A percentile compares a stretch with the other conserved stretches of the same genome.
These are phyloP conservation scores for Elymus sibiricus DNA, from an alignment of 176 grass and related monocot genomes.

Conservation along the genomic window DNA sequence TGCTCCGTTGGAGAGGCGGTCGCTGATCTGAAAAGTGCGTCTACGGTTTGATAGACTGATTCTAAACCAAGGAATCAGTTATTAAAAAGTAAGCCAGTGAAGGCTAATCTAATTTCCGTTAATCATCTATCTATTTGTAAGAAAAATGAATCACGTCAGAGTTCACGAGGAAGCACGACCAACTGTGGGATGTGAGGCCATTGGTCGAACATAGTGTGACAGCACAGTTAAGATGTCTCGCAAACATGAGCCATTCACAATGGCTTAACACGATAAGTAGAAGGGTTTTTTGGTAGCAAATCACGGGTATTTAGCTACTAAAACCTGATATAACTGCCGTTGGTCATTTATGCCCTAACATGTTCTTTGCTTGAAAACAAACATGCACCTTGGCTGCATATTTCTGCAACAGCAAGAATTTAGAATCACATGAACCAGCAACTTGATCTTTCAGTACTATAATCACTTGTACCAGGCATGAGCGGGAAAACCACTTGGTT, in stretches of 20 bases:
- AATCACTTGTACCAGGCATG: background rate
- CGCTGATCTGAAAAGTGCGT: too few relatives aligned
- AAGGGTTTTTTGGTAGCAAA: background rate
- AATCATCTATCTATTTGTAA: background rate
- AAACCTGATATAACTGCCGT: background rate
- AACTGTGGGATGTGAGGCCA: too few relatives aligned
- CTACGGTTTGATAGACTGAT: too few relatives aligned
- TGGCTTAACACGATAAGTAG: background rate
- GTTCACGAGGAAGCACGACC: too few relatives aligned
- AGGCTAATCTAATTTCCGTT: background rate
- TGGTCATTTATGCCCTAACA: background rate
- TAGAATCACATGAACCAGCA: background rate
- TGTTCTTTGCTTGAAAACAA: background rate
- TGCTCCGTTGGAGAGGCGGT: background rate
- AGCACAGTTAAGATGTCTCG: too few relatives aligned
- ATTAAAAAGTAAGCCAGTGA: background rate
- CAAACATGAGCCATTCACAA: too few relatives aligned
- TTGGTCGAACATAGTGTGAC: too few relatives aligned
- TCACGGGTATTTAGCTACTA: background rate
- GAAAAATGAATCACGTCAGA: background rate
- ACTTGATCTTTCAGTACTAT: background rate
- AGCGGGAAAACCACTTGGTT: background rate
- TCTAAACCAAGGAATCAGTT: too few relatives aligned
- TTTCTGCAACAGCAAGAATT: background rate
- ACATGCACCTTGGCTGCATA: background rate